Base-by-base conservation (phyloP, 768 basidiomycete species). In the Psilocybe azurescens region DNA sequence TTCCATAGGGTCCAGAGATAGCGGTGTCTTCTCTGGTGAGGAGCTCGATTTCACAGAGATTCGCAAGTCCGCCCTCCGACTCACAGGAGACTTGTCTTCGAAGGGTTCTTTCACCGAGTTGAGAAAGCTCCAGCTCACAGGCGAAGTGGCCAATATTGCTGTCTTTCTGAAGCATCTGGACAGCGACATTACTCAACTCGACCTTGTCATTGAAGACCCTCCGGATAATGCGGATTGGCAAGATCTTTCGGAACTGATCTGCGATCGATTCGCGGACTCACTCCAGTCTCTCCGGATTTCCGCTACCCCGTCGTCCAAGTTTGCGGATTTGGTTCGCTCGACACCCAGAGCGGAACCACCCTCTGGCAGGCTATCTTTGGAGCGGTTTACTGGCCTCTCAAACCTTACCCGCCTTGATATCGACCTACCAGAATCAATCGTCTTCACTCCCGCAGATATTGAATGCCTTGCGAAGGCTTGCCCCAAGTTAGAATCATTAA, bases 161-260 rank as follows among this genome's bases (percentile, higher is more conserved):
- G 85, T 87, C 6, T 93, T 93, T 78, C 73, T 93, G 65, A 86
- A 82, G 67, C 89, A 91, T 68, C 72, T 93, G 67, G 81, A 86
- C 18, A 86, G 84, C 71, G 79, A 83, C n/a, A 75, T 93, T 69
- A 78, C 80, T n/a, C 82, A 84, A 55, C 79, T 93, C 56, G 91
- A 93, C 53, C 84, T 93, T 41, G 79, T 88, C 71, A 89, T 93
- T 65, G 91, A 93, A 65, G 91, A 93, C 67, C 90, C 91, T 14
- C 89, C 90, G 20, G 86, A 87, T 69, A 82, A 82, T 60, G 83
- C 82, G 7, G 90, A 93, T 69, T 93, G 91, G 91, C 86, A 85
- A 62, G 86, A 91, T 64, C 79, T 93, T 18, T 89, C 86, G 46
- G 75, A 74, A 50, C 70, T 89, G 68, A 80, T 93, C 55, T 86